Conservation (phyloP, 2,329 filamentous ascomycete genomes). For the Sordariomycetes sp. region DNA sequence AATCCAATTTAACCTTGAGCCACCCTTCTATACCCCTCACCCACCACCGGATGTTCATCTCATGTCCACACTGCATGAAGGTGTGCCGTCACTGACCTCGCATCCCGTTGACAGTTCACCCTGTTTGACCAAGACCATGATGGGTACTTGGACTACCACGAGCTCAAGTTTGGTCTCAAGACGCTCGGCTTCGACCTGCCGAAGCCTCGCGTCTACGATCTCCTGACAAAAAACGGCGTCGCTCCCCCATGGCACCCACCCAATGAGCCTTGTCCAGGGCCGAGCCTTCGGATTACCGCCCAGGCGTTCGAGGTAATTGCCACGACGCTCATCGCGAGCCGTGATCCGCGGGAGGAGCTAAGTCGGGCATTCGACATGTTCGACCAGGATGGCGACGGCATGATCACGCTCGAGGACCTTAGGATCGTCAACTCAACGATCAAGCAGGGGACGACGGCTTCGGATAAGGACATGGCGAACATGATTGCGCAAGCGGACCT, state of each 20-base stretch:
- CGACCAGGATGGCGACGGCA: slow-evolving; percentile 82
- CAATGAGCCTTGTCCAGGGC: slow-evolving; percentile 41
- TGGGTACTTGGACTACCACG: slow-evolving; percentile 89
- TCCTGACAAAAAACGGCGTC: slow-evolving; percentile 71
- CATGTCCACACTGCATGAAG: background rate
- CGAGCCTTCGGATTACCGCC: slow-evolving; percentile 58
- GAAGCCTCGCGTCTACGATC: slow-evolving; percentile 69
- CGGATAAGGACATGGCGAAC: slow-evolving; percentile 80
- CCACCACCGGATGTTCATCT: background rate
- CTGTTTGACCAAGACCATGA: slow-evolving; percentile 22
- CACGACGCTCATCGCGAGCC: slow-evolving; percentile 63
- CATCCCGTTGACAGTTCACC: slow-evolving; percentile 6
- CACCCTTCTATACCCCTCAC: background rate
- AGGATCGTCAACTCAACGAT: slow-evolving; percentile 78
- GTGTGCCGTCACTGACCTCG: background rate
- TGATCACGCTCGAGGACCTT: slow-evolving; percentile 81
- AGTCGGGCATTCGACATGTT: slow-evolving; percentile 85
- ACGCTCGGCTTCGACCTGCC: slow-evolving; percentile 87
- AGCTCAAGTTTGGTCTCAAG: slow-evolving; percentile 92
- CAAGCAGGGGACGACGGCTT: slow-evolving; percentile 65
- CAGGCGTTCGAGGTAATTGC: slow-evolving; percentile 64
- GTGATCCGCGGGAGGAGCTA: slow-evolving; percentile 86
- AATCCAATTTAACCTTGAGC: background rate
- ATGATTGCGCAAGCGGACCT: slow-evolving; percentile 99
- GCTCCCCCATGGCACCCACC: slow-evolving; percentile 45